Conservation (phyloP, 2,329 filamentous ascomycete species). For the Aspergillus ruber region DNA sequence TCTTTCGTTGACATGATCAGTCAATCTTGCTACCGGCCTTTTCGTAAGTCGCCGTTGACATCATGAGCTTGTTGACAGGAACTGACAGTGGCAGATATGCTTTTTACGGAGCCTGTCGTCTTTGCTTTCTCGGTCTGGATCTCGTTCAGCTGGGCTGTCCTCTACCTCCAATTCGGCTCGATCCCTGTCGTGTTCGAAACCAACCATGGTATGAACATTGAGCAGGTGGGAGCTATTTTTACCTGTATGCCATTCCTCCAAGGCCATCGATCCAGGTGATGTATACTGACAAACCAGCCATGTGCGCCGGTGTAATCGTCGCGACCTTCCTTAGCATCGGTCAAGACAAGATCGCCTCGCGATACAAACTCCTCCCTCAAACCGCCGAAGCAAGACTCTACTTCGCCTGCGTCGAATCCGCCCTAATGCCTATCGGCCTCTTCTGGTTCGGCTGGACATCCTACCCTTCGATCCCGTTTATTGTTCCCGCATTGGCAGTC, state of each 20-base stretch:
- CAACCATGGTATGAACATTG: slow-evolving; percentile 61
- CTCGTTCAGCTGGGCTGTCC: slow-evolving; percentile 79
- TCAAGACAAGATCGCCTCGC: slow-evolving; percentile 61
- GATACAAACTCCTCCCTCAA: slow-evolving; percentile 38
- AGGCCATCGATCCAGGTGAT: too few relatives aligned
- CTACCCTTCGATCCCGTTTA: slow-evolving; percentile 59
- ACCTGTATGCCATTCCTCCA: slow-evolving; percentile 29
- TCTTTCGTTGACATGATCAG: slow-evolving; percentile 63
- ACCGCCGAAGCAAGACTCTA: slow-evolving; percentile 74
- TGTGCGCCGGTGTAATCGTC: slow-evolving; percentile 60
- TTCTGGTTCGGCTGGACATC: slow-evolving; percentile 75
- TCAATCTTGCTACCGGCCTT: slow-evolving; percentile 69
- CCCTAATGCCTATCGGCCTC: slow-evolving; percentile 69
- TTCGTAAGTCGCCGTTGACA: slow-evolving; percentile 43
- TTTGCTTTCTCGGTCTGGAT: slow-evolving; percentile 80
- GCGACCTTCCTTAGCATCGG: slow-evolving; percentile 64
- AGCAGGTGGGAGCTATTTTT: slow-evolving; percentile 67
- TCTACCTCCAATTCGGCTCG: slow-evolving; percentile 78
- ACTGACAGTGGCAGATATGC: slow-evolving; percentile 37
- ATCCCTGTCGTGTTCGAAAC: slow-evolving; percentile 69
- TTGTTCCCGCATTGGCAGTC: slow-evolving; percentile 63
- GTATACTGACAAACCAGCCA: slow-evolving; percentile 38
- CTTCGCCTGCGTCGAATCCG: slow-evolving; percentile 70
- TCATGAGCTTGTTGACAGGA: too few relatives aligned
- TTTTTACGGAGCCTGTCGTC: slow-evolving; percentile 58